A percentile compares a stretch with the other conserved stretches of the same genome.
Conservation (phyloP, 2,329 filamentous ascomycete genomes). For the Dothidotthia symphoricarpi region DNA sequence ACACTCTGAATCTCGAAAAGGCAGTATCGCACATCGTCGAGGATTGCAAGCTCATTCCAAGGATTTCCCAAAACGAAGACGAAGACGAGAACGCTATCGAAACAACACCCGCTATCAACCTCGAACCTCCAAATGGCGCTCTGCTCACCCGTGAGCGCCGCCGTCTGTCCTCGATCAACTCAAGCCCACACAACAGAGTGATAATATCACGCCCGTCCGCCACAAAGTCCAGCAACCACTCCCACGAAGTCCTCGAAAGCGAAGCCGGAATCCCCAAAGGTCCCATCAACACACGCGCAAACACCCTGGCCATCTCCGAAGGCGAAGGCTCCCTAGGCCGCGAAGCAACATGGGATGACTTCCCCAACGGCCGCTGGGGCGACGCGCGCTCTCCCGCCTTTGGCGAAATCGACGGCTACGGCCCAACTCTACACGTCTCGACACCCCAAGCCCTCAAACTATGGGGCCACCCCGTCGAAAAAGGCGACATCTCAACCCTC, state of each 20-base stretch:
- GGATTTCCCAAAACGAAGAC: constrained; percentile 43
- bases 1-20: constrained; percentile 94
- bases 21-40: constrained; percentile 92
- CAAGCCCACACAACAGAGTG: constrained; percentile 81
- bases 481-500: constrained; percentile 71
- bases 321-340: constrained; percentile 84
- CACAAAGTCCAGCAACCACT: constrained; percentile 51
- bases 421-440: constrained; percentile 89
- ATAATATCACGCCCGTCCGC: constrained; percentile 68
- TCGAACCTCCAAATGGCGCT: constrained; percentile 29
- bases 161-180: constrained; percentile 75
- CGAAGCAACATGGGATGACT: constrained; percentile 98
- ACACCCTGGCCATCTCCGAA: constrained; percentile 90
- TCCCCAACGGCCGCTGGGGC: constrained; percentile 93
- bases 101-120: constrained; percentile 43
- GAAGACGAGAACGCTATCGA: constrained; percentile 48
- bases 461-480: constrained; percentile 75
- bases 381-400: constrained; percentile 84
- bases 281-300: constrained; percentile 71
- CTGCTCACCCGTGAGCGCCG: constrained; percentile 46
- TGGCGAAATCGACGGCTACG: constrained; percentile 97
- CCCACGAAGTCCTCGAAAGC: constrained; percentile 66
- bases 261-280: constrained; percentile 75
- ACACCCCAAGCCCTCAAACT: constrained; percentile 77
- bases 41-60: constrained; percentile 76